A percentile compares a stretch with the other conserved stretches of the same genome.
Conservation (phyloP, 208 protist genomes). For the Leptomonas seymouri region DNA sequence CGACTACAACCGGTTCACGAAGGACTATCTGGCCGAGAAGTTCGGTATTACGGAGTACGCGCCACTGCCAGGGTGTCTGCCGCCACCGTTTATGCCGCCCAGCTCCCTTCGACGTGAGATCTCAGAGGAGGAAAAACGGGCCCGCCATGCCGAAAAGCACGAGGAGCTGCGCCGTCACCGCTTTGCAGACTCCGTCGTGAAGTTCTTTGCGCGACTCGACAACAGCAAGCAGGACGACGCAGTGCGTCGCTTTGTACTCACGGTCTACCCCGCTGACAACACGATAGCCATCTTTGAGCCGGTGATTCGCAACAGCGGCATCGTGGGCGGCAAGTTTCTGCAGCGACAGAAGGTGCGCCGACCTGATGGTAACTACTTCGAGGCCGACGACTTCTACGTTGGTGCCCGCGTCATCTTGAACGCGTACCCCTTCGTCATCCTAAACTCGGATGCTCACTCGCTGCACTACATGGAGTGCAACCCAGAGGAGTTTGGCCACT, state of each 20-base stretch:
- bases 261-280: conserved; percentile 93
- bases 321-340: conserved; percentile 95
- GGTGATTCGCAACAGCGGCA: conserved; percentile 92
- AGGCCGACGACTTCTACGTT: conserved; percentile 88
- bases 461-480: conserved; percentile 94
- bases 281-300: conserved; percentile 93
- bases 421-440: conserved; percentile 80
- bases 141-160: conserved; percentile 67
- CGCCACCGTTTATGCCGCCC: conserved; percentile 67
- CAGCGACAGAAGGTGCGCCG: conserved; percentile 80
- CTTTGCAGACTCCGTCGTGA: conserved; percentile 83
- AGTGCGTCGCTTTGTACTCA: conserved; percentile 91
- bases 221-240: conserved; percentile 82
- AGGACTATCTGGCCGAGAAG: conserved; percentile 76
- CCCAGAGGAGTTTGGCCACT: conserved; percentile 77
- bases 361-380: conserved; percentile 62
- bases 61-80: conserved; percentile 62
- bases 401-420: conserved; percentile 82
- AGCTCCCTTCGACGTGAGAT: conserved; percentile 84
- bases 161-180: conserved; percentile 86
- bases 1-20: conserved; percentile 95
- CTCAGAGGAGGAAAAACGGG: conserved; percentile 85
- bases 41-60: conserved; percentile 71
- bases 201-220: conserved; percentile 91
- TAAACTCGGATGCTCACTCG: conserved; percentile 88